Evolutionary conservation across 345 rosid species (phyloP).

Genomic region (Brassica nigra): DNA sequence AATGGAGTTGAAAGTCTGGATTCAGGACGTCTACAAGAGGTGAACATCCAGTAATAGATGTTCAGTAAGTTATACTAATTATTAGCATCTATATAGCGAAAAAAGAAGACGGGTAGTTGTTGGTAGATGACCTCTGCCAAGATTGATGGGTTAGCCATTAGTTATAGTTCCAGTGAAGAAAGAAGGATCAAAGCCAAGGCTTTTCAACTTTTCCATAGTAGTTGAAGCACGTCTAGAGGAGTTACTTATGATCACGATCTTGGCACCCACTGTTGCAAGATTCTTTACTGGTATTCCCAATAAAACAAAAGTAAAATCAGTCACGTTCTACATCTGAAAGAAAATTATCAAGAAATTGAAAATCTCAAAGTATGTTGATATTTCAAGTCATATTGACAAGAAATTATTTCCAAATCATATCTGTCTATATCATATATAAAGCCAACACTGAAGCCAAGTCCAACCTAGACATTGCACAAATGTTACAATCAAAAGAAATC

Average conservation of each 20-base stretch:
- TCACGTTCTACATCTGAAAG: not conserved
- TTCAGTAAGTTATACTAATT: too few species aligned
- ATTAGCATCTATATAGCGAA: too few species aligned
- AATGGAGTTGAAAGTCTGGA: too few species aligned
- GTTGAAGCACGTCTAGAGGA: constrained; percentile 89
- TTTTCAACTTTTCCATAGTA: constrained; percentile 74
- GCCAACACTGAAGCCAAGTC: not conserved
- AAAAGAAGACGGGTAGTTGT: too few species aligned
- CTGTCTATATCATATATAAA: not conserved
- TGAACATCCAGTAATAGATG: too few species aligned
- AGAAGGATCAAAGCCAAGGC: constrained; percentile 91
- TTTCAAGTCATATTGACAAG: not conserved
- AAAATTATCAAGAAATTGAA: too few species aligned
- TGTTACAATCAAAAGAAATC: not conserved
- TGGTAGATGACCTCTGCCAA: too few species aligned
- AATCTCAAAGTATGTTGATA: too few species aligned
- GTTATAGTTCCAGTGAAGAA: constrained; percentile 86
- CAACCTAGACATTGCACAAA: not conserved
- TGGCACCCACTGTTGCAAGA: constrained; percentile 70
- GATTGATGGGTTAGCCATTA: constrained; percentile 78
- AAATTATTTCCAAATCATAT: not conserved
- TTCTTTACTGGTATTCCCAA: constrained; percentile 60
- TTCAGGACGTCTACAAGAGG: too few species aligned
- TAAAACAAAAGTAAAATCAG: constrained; percentile 6
- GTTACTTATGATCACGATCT: constrained; percentile 84